Base-by-base conservation (phyloP, 2,329 filamentous ascomycete species). In the Pyrenophora seminiperda region DNA sequence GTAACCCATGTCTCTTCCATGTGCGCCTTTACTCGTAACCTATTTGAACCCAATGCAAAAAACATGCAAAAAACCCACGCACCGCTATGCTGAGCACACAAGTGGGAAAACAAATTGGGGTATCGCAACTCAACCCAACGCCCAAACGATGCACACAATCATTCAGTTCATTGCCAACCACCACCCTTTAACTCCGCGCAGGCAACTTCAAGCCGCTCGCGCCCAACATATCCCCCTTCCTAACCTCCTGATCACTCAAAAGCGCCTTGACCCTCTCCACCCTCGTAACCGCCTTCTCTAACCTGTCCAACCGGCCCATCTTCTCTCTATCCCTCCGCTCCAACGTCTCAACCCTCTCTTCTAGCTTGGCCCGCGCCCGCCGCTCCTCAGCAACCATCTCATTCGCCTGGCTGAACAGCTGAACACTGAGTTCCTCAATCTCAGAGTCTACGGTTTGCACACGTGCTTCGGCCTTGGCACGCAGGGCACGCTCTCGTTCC, bases 341-440 rank as follows among this genome's bases (percentile, higher is more conserved):
- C 17, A 94, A 74, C 63, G 85, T 78, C 50, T 78, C 81, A 6
- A 94, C 81, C 31, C 88, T 77, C 68, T 88, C 84, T 74, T 91
- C 88, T 18, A 94, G 78, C 65, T 81, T 83, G 5, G 87, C 88
- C 50, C 88, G 77, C 27, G 87, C 87, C 48, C 84, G 81, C 34
- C 90, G 78, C 77, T 94, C 90, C 14, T 81, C 79, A 2, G 90
- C 89, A 15, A 94, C 90, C 90, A 94, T 94, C 74, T 91, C 85
- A 70, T 94, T 94, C 42, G 90, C 90, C 76, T 92, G 86, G 75
- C 89, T 85, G 70, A 94, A 94, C 45, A 94, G 76, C 41, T 81
- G 82, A 15, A 83, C 87, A 65, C 83, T 89, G 57, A 94, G 77
- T 74, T 94, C 90, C 73, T 93, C 90, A 15, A 93, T 81, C 76